Evolutionary conservation across 2,329 filamentous ascomycete species (phyloP).

Genomic region (Sordariomycetes sp.): DNA sequence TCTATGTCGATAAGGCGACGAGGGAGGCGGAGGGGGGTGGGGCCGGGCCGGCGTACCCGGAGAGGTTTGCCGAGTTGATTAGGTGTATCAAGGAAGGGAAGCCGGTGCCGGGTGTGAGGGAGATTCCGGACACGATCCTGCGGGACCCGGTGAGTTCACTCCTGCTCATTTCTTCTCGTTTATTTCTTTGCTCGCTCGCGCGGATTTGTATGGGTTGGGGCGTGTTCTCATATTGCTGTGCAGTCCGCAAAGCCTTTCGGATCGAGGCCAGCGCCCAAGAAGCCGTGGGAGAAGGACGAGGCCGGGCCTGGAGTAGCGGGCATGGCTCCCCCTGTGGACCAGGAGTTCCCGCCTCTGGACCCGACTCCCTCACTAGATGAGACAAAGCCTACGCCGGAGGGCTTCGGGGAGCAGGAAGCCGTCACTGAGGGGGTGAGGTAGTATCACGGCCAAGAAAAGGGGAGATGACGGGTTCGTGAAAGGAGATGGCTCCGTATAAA

Average conservation of each 20-base stretch:
- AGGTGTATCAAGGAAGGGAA: slow-evolving; percentile 72
- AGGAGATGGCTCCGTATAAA: background rate
- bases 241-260: slow-evolving; percentile 35
- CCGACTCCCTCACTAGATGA: background rate
- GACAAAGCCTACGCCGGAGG: background rate
- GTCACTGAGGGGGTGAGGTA: background rate
- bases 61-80: slow-evolving; percentile 74
- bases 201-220: background rate
- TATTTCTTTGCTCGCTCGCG: background rate
- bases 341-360: slow-evolving; percentile 18
- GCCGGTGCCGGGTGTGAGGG: slow-evolving; percentile 73
- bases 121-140: slow-evolving; percentile 72
- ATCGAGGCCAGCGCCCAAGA: slow-evolving; percentile 31
- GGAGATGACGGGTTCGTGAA: background rate
- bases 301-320: slow-evolving; percentile 9
- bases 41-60: slow-evolving; percentile 60
- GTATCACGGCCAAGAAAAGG: background rate
- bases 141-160: slow-evolving; percentile 48
- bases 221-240: background rate
- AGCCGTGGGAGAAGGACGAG: slow-evolving; percentile 66
- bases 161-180: background rate
- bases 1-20: slow-evolving; percentile 26
- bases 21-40: slow-evolving; percentile 8
- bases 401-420: background rate
- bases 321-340: slow-evolving; percentile 23